Base-by-base conservation (phyloP, 208 protist species). In the Endotrypanum monterogeii region DNA sequence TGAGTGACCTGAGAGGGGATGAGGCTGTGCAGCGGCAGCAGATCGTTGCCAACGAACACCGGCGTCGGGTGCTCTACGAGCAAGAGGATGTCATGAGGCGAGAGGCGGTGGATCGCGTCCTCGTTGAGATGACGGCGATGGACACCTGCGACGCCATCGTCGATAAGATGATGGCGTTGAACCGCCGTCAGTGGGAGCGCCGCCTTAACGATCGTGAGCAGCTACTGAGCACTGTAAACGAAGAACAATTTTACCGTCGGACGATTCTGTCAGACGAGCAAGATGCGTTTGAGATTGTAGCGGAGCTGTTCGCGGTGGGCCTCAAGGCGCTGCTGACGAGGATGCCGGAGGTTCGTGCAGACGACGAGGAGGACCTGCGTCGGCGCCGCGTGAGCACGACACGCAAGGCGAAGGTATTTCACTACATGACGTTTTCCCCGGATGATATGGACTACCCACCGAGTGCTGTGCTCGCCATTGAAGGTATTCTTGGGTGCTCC, bases 391-490 rank as follows among this genome's bases (percentile, higher is more conserved):
- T 83, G 25, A 81, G 77, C 68, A 84, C 80, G 20, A 79, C 73
- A 69, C 88, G 91, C 1, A 70, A 81, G 58, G 84, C 88, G 25
- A 96, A 96, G 78, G 70, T 80, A 4, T 96, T 96, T 73, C 91
- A 96, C 82, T 96, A 96, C 83, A 92, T 96, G 86, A 94, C 91
- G 71, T 96, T 96, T 79, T 62, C 71, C 8, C 86, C 87, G 7
- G 89, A 93, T 55, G 91, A 96, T 82, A 96, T 96, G 91, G 89
- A 96, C 72, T 91, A 90, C 84, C 73, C 80, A 6, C 88, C 89
- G 4, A 96, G 85, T 54, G 89, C 89, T 3, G 79, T 76, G 32
- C 85, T 93, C 35, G 91, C 89, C 11, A 85, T 96, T 63, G 89
- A 96, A 78, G 89, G 89, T 54, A 93, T 96, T 3, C 77, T 96